phyloP scores from a whole-genome alignment of 2,329 filamentous ascomycete species.

The Colletotrichum sp. region DNA sequence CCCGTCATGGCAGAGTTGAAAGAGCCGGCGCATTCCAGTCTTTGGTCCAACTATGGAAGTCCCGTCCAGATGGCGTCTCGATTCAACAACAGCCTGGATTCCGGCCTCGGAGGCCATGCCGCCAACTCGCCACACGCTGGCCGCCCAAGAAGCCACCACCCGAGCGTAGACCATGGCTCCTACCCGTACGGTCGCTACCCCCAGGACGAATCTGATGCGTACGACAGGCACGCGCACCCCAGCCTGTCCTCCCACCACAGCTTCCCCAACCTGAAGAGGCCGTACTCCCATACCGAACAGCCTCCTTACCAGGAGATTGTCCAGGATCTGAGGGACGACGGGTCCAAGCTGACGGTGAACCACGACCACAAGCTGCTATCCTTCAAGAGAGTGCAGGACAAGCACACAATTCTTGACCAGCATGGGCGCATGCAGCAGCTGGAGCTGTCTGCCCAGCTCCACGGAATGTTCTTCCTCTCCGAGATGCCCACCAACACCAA shows the following conservation, averaged over 20 bases:
- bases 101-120: slow-evolving; percentile 50
- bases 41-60: slow-evolving; percentile 64
- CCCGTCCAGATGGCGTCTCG: slow-evolving; percentile 59
- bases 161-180: slow-evolving; percentile 52
- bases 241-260: slow-evolving; percentile 55
- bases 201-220: slow-evolving; percentile 59
- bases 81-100: slow-evolving; percentile 56
- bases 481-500: slow-evolving; percentile 72
- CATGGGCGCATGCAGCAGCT: slow-evolving; percentile 65
- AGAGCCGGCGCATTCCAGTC: slow-evolving; percentile 61
- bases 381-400: slow-evolving; percentile 63
- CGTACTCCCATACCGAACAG: slow-evolving; percentile 61
- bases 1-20: slow-evolving; percentile 70
- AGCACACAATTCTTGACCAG: slow-evolving; percentile 64
- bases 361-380: slow-evolving; percentile 67
- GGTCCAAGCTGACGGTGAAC: slow-evolving; percentile 60
- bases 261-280: slow-evolving; percentile 61
- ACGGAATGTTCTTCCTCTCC: slow-evolving; percentile 89
- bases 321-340: slow-evolving; percentile 64
- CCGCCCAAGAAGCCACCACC: slow-evolving; percentile 56
- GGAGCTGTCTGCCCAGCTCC: slow-evolving; percentile 75
- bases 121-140: slow-evolving; percentile 52
- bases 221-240: slow-evolving; percentile 57
- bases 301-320: slow-evolving; percentile 65
- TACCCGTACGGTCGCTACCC: slow-evolving; percentile 61